Conservation (phyloP, 345 rosid species). For the Citrus reticulata region DNA sequence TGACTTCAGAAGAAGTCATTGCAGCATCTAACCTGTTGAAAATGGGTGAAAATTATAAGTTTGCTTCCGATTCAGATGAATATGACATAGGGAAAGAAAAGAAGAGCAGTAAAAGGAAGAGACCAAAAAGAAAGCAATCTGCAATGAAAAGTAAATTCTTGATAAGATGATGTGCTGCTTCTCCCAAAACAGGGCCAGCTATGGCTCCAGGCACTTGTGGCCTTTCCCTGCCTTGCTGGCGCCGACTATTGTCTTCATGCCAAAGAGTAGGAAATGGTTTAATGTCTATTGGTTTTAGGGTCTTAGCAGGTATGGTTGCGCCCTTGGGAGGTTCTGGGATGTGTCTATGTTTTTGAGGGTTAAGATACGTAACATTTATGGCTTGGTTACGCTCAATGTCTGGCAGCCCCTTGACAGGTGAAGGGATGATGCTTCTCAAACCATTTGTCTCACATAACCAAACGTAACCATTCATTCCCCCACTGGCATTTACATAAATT, state of each 20-base stretch:
- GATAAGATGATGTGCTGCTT: slow-evolving; percentile 96
- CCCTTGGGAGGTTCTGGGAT: slow-evolving; percentile 74
- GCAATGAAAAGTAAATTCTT: slow-evolving; percentile 18
- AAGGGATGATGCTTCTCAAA: slow-evolving; percentile 31
- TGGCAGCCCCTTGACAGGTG: slow-evolving; percentile 75
- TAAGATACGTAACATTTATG: slow-evolving; percentile 59
- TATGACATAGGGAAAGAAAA: slow-evolving; percentile 12
- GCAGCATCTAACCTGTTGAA: slow-evolving; percentile 26
- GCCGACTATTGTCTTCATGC: slow-evolving; percentile 89
- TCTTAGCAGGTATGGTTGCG: slow-evolving; percentile 62
- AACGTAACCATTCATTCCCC: slow-evolving; percentile 89
- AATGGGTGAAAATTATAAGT: slow-evolving; percentile 5
- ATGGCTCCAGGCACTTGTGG: slow-evolving; percentile 79
- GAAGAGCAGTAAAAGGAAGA: slow-evolving; percentile 11
- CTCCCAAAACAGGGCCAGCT: slow-evolving; percentile 69
- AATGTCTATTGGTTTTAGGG: too few species aligned
- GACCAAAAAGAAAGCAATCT: background rate
- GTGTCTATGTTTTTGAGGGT: slow-evolving; percentile 54
- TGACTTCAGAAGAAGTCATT: slow-evolving; percentile 27
- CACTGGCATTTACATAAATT: slow-evolving; percentile 64
- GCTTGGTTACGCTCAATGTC: slow-evolving; percentile 58
- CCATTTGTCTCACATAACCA: slow-evolving; percentile 68
- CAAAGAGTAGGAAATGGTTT: slow-evolving; percentile 82
- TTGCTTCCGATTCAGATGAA: slow-evolving; percentile 6
- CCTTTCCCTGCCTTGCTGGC: slow-evolving; percentile 82